Conservation (phyloP, 805 yeast genomes). For the Lachancea kluyveri region DNA sequence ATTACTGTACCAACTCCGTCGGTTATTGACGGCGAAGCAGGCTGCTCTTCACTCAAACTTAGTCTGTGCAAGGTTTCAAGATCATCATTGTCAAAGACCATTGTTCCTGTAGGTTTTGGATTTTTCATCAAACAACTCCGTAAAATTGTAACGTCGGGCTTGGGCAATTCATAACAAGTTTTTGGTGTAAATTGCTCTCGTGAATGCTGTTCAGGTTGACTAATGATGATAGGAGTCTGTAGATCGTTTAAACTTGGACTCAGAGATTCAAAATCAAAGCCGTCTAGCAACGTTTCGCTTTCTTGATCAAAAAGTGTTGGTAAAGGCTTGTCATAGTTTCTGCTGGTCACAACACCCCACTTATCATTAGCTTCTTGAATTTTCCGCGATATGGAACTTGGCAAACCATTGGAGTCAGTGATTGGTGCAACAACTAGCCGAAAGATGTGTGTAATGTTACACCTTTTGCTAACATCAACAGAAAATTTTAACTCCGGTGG, state of each 20-base stretch:
- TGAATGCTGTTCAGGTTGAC: no score
- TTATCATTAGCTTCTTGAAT: constrained; percentile 17
- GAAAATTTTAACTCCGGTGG: constrained; percentile 19
- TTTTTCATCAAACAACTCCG: no score
- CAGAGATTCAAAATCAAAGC: constrained; percentile 6
- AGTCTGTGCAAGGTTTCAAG: no score
- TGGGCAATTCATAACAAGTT: no score
- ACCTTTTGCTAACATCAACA: background rate
- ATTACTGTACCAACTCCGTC: background rate
- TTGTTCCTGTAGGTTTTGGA: no score
- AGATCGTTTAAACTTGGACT: constrained; percentile 4
- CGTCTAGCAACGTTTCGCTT: constrained; percentile 5
- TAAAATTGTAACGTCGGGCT: no score
- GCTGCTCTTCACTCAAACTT: no score
- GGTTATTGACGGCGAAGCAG: no score
- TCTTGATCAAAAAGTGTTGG: constrained; percentile 9
- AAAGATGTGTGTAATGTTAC: constrained; percentile 5
- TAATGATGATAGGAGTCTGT: no score
- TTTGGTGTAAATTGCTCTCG: no score
- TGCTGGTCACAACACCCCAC: constrained; percentile 20
- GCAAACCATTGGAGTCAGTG: constrained; percentile 5
- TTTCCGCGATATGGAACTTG: constrained; percentile 9
- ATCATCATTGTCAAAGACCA: no score
- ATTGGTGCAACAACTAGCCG: constrained; percentile 4
- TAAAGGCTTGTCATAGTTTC: constrained; percentile 20